Evolutionary conservation across 805 yeast species (phyloP).

Genomic region (Kuraishia borneana): DNA sequence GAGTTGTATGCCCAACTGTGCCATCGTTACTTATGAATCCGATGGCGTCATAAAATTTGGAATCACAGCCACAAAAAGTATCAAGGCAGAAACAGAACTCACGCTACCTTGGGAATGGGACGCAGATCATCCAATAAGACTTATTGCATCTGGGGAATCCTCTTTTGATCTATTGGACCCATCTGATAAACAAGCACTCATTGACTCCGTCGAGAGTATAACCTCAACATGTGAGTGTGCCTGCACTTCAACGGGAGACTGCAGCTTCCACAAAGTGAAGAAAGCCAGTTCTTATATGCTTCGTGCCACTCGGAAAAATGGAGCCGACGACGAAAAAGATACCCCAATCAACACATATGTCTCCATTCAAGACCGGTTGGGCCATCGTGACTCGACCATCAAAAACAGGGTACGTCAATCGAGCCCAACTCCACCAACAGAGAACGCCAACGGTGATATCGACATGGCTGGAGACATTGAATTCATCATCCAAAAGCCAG

Average conservation of each 20-base stretch:
- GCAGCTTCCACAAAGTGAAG: slow-evolving; percentile 48
- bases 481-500: slow-evolving; percentile 3
- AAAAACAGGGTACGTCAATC: slow-evolving; percentile 2
- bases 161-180: slow-evolving; percentile 44
- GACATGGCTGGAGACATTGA: slow-evolving; percentile 2
- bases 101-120: slow-evolving; percentile 91
- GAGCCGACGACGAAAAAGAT: neutral
- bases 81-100: slow-evolving; percentile 60
- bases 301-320: slow-evolving; percentile 43
- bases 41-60: slow-evolving; percentile 33
- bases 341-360: slow-evolving; percentile 17
- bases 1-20: slow-evolving; percentile 70
- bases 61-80: slow-evolving; percentile 42
- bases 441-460: slow-evolving; percentile 1
- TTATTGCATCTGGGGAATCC: slow-evolving; percentile 30
- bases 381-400: slow-evolving; percentile 11
- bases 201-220: slow-evolving; percentile 52
- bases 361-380: slow-evolving; percentile 21
- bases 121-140: slow-evolving; percentile 56
- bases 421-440: neutral
- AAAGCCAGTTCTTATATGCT: slow-evolving; percentile 49
- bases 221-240: slow-evolving; percentile 57
- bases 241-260: slow-evolving; percentile 36
- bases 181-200: slow-evolving; percentile 40
- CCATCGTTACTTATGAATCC: slow-evolving; percentile 39